Conservation (phyloP, 768 basidiomycete species). For the Naganishia onofrii region DNA sequence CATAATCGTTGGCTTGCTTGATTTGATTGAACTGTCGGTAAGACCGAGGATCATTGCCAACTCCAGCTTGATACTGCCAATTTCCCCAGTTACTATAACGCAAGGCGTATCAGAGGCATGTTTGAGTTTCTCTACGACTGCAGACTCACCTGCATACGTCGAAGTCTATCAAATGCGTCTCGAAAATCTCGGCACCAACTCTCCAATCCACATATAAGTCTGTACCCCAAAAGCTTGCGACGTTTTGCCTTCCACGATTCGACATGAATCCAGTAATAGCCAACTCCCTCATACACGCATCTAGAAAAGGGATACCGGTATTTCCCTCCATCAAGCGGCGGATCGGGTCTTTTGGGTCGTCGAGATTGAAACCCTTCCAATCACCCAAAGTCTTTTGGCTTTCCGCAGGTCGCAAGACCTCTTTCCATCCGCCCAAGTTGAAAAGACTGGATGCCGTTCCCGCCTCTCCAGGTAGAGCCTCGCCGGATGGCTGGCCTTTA, state of each 20-base stretch:
- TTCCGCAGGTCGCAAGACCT: conserved; percentile 44
- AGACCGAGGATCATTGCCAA: conserved; percentile 51
- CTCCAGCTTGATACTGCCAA: conserved; percentile 50
- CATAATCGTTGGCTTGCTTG: conserved; percentile 52
- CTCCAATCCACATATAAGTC: conserved; percentile 56
- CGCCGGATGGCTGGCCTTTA: neutral
- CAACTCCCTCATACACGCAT: conserved; percentile 54
- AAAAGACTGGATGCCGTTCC: conserved; percentile 50
- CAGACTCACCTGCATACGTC: conserved; percentile 61
- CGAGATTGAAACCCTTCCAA: conserved; percentile 42
- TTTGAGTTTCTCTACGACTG: conserved; percentile 23
- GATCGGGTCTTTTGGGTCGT: conserved; percentile 40
- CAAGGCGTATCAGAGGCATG: neutral
- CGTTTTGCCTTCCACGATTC: conserved; percentile 57
- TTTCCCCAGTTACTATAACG: conserved; percentile 46
- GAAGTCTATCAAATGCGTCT: conserved; percentile 54
- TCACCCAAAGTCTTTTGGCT: conserved; percentile 34
- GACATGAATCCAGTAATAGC: conserved; percentile 53
- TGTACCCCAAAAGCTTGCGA: conserved; percentile 55
- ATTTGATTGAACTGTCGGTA: conserved; percentile 52
- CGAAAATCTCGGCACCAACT: conserved; percentile 57
- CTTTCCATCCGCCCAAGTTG: conserved; percentile 52
- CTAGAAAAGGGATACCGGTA: conserved; percentile 55
- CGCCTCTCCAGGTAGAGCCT: conserved; percentile 6
- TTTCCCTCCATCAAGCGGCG: conserved; percentile 50